phyloP scores from a whole-genome alignment of 345 rosid genomes.

The Sisymbrium irio region DNA sequence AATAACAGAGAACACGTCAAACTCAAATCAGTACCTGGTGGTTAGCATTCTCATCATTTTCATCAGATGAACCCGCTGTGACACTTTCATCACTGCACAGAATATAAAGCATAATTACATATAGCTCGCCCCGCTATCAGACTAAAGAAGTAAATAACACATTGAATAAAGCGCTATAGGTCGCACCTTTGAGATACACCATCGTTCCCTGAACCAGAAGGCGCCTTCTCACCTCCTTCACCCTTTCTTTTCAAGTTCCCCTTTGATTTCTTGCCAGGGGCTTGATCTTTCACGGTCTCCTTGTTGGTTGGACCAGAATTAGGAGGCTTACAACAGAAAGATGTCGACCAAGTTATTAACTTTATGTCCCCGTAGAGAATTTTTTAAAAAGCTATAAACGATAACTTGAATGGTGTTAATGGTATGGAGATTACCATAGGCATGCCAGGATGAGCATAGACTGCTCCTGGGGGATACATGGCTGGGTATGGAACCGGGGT shows the following conservation, averaged over 20 bases:
- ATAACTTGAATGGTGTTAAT: not conserved
- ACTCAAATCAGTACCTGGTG: conserved; percentile 51
- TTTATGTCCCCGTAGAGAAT: not conserved
- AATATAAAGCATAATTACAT: conserved; percentile 24
- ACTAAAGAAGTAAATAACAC: not conserved
- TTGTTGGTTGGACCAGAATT: conserved; percentile 42
- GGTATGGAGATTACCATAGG: conserved; percentile 48
- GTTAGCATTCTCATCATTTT: conserved; percentile 62
- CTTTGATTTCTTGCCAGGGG: conserved; percentile 65
- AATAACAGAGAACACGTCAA: not conserved
- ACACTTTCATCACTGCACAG: conserved; percentile 75
- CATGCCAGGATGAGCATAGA: conserved; percentile 88
- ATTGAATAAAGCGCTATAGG: not conserved
- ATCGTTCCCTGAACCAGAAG: conserved; percentile 92
- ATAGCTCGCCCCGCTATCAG: not conserved
- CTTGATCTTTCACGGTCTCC: conserved; percentile 55
- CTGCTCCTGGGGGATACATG: conserved; percentile 85
- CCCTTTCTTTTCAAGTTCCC: conserved; percentile 57
- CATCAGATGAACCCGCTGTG: conserved; percentile 92
- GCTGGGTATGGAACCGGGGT: conserved; percentile 93
- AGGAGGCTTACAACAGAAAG: conserved; percentile 52
- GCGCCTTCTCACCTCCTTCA: conserved; percentile 56
- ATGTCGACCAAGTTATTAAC: not conserved
- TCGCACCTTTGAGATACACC: conserved; percentile 74
- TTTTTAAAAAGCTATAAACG: not conserved